These are phyloP conservation scores for Boletus sp. DNA, from an alignment of 1,284 basidiomycete species.

Conservation along the genomic window DNA sequence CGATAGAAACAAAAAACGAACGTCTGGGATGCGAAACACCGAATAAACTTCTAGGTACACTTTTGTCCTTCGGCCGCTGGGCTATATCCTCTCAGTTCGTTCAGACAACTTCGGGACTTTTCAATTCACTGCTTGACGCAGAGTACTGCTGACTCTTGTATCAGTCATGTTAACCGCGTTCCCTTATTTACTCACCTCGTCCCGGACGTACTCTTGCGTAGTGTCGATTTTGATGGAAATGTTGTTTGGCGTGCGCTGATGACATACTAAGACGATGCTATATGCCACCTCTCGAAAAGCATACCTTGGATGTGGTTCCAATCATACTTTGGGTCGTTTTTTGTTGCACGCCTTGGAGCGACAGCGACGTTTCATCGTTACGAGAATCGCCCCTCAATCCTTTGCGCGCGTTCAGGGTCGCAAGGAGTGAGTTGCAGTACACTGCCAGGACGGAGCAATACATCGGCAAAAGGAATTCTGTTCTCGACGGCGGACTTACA, in stretches of 20 bases:
- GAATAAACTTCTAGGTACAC: constrained; percentile 8
- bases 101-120: constrained; percentile 24
- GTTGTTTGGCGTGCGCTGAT: constrained; percentile 29
- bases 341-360: constrained; percentile 30
- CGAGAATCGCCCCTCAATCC: constrained; percentile 30
- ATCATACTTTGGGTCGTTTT: constrained; percentile 23
- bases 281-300: neutral
- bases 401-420: constrained; percentile 48
- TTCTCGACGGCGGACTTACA: constrained; percentile 27
- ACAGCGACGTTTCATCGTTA: constrained; percentile 33
- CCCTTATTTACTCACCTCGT: constrained; percentile 23
- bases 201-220: constrained; percentile 30
- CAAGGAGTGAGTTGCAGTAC: constrained; percentile 50
- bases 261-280: constrained; percentile 8
- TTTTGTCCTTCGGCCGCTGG: neutral
- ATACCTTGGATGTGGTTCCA: constrained; percentile 20
- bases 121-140: constrained; percentile 14
- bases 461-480: neutral
- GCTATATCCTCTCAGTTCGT: neutral
- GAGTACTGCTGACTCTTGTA: constrained; percentile 17
- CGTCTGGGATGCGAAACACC: constrained; percentile 1
- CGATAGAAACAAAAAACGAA: constrained; percentile 9
- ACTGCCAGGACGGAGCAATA: constrained; percentile 29
- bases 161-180: constrained; percentile 3
- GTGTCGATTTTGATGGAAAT: constrained; percentile 35